Evolutionary conservation across 305 asterid genomes (phyloP), one percentile per base, ranked within the genome.

Genomic region (Solanum hybrid): DNA sequence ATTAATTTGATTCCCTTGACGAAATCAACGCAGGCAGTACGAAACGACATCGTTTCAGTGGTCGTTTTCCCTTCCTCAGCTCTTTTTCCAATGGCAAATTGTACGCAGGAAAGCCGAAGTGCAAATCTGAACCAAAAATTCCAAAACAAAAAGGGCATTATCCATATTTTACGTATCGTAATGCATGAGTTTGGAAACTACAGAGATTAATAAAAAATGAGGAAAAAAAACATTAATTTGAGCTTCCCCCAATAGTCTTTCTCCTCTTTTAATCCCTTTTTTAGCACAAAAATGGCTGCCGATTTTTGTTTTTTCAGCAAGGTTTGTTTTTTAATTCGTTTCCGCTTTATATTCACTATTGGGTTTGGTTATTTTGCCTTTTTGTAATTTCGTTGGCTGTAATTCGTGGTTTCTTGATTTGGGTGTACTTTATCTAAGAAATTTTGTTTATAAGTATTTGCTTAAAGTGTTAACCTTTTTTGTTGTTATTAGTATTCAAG

Each of bases 1-100:
- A 84, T 51, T 60, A 56, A 64, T 51, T 84, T 84, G 87, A 84
- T 84, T 51, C 75, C n/a, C 31, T 51, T 84, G 87, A 84, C 87
- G 71, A 84, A 84, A 84, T 84, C 87, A 51, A 84, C 76, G 31
- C 75, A 84, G 42, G 31, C n/a, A 84, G 75, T 19, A 56, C 0
- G 7, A 51, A 84, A 84, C 87, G 75, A n/a, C 10, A 84, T 7
- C 87, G 76, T 31, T 84, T 71, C 5, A 7, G 10, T 3, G 13
- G 29, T 27, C 11, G 13, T 37, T 45, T 81, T 29, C 75, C 87
- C 17, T 84, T 51, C 40, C 87, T 27, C 35, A 26, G 38, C 26
- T 31, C 29, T 84, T 84, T 84, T 84, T 27, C 87, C 87, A 45
- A 45, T 82, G 40, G 87, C 87, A 82, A 82, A 45, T 82, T 82